Conservation (phyloP, 2,329 filamentous ascomycete genomes). For the Aspergillus calidoustus region DNA sequence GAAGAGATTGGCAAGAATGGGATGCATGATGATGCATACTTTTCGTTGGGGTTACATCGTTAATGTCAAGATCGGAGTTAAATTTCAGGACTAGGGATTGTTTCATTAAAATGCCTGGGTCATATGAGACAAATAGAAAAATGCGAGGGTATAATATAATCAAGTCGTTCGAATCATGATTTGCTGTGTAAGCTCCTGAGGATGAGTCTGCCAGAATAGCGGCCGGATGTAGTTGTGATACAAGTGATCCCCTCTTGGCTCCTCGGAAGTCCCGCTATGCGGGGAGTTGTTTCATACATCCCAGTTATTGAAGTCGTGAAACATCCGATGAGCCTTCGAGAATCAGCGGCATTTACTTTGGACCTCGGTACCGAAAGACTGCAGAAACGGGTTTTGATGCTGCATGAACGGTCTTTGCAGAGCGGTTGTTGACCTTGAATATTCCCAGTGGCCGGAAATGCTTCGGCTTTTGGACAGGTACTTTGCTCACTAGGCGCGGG, state of each 20-base stretch:
- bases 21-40: background rate
- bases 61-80: background rate
- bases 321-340: background rate
- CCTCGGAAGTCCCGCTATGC: background rate
- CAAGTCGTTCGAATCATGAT: slow-evolving; percentile 5
- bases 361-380: background rate
- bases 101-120: background rate
- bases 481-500: background rate
- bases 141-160: slow-evolving; percentile 7
- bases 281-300: background rate
- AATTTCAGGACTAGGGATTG: background rate
- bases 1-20: background rate
- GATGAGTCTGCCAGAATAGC: background rate
- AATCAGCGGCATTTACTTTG: background rate
- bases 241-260: background rate
- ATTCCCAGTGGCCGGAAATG: background rate
- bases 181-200: background rate
- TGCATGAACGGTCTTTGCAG: background rate
- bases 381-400: background rate
- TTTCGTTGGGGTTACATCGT: background rate
- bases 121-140: background rate
- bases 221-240: background rate
- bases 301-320: background rate
- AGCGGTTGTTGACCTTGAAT: background rate
- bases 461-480: background rate